Evolutionary conservation across 805 yeast genomes (phyloP).

Genomic region (Kodamaea lidongshanica): DNA sequence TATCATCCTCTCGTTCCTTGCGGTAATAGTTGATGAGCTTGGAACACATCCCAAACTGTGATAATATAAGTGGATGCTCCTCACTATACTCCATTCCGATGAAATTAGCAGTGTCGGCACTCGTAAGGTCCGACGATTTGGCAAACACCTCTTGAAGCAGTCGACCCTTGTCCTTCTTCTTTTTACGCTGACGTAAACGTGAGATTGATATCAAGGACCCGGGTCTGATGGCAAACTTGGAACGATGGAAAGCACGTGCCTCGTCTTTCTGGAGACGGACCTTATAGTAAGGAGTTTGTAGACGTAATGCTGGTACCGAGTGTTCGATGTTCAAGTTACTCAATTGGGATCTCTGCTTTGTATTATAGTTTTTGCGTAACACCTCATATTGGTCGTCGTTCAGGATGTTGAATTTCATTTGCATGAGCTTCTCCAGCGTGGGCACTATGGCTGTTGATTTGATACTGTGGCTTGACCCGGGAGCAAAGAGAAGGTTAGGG

Average conservation of each 20-base stretch:
- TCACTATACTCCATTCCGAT: slow-evolving; percentile 86
- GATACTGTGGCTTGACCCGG: slow-evolving; percentile 27
- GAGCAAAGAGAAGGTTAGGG: slow-evolving; percentile 65
- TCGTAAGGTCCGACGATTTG: slow-evolving; percentile 66
- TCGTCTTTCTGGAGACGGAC: slow-evolving; percentile 64
- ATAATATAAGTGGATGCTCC: slow-evolving; percentile 74
- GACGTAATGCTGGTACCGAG: slow-evolving; percentile 74
- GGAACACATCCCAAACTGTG: slow-evolving; percentile 93
- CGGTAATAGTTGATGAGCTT: slow-evolving; percentile 90
- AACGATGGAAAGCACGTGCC: slow-evolving; percentile 74
- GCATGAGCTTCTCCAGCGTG: slow-evolving; percentile 46
- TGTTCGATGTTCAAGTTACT: slow-evolving; percentile 90
- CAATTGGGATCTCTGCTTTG: slow-evolving; percentile 86
- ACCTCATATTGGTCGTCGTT: slow-evolving; percentile 84
- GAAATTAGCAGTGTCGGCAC: slow-evolving; percentile 76
- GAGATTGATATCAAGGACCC: slow-evolving; percentile 73
- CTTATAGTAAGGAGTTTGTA: slow-evolving; percentile 88
- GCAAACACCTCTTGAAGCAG: slow-evolving; percentile 69
- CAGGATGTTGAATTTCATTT: slow-evolving; percentile 70
- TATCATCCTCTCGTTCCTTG: slow-evolving; percentile 73
- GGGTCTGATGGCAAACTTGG: slow-evolving; percentile 67
- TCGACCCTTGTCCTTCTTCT: slow-evolving; percentile 84
- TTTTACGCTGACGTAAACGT: slow-evolving; percentile 69
- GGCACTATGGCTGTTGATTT: slow-evolving; percentile 40
- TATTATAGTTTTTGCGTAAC: slow-evolving; percentile 78